These are phyloP conservation scores for Fusarium zealandicum DNA, from an alignment of 2,329 filamentous ascomycete species.

Conservation along the genomic window DNA sequence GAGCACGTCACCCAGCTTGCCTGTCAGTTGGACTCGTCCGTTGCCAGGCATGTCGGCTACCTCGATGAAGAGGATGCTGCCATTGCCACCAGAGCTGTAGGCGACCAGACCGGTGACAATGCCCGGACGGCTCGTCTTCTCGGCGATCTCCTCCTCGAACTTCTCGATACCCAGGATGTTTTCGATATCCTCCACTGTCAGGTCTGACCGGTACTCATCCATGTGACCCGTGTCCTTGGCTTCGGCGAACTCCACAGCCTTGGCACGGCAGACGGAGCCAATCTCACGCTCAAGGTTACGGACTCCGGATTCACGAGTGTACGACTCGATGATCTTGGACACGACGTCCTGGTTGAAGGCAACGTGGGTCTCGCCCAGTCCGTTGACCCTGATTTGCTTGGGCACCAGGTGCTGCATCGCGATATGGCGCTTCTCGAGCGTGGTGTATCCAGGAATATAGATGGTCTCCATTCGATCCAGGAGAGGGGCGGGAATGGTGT, in stretches of 20 bases:
- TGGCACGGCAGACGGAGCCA: slow-evolving; percentile 90
- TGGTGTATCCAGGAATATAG: slow-evolving; percentile 91
- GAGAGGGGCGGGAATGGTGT: slow-evolving; percentile 92
- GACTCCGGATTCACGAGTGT: slow-evolving; percentile 95
- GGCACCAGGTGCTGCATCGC: slow-evolving; percentile 92
- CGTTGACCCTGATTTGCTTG: slow-evolving; percentile 93
- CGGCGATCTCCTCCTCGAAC: slow-evolving; percentile 94
- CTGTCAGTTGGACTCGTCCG: slow-evolving; percentile 91
- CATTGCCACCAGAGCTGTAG: slow-evolving; percentile 90
- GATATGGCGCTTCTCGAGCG: slow-evolving; percentile 95
- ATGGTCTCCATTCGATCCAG: slow-evolving; percentile 98
- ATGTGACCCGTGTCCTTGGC: slow-evolving; percentile 77
- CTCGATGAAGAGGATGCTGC: slow-evolving; percentile 97
- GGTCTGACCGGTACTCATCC: slow-evolving; percentile 73
- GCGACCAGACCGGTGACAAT: slow-evolving; percentile 96
- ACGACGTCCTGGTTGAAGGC: slow-evolving; percentile 82
- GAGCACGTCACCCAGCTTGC: slow-evolving; percentile 93
- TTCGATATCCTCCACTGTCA: slow-evolving; percentile 84
- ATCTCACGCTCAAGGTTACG: slow-evolving; percentile 96
- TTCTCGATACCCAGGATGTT: slow-evolving; percentile 90
- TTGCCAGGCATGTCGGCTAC: slow-evolving; percentile 96
- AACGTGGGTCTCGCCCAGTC: slow-evolving; percentile 78
- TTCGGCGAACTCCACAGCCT: slow-evolving; percentile 94
- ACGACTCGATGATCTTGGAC: slow-evolving; percentile 93
- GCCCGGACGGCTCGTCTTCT: slow-evolving; percentile 82